These are phyloP conservation scores for Russula sp. DNA, from an alignment of 768 basidiomycete genomes.

Conservation along the genomic window DNA sequence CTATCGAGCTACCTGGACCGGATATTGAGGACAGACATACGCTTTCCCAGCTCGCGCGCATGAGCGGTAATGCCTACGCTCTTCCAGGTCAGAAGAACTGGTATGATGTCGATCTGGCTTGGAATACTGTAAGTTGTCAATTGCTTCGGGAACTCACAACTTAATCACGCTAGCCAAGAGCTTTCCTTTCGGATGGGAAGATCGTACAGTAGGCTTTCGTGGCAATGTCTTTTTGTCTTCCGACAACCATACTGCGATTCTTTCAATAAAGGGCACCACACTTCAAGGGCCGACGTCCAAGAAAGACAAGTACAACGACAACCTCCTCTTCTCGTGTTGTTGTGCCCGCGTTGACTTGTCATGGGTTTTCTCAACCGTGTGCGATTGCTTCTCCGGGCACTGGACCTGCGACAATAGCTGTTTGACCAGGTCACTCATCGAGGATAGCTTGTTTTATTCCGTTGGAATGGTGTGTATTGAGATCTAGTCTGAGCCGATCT, in stretches of 20 bases:
- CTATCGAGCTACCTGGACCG: conserved; percentile 57
- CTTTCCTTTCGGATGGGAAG: conserved; percentile 76
- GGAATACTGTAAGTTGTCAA: conserved; percentile 44
- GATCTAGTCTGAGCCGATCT: not conserved
- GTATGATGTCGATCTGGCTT: conserved; percentile 72
- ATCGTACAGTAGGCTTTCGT: conserved; percentile 64
- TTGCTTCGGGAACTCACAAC: not conserved
- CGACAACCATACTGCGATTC: conserved; percentile 74
- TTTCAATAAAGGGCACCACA: conserved; percentile 89
- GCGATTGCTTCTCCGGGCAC: conserved; percentile 70
- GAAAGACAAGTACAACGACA: conserved; percentile 92
- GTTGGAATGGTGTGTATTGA: conserved; percentile 62
- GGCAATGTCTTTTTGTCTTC: conserved; percentile 82
- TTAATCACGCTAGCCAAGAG: conserved; percentile 37
- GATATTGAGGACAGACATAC: conserved; percentile 77
- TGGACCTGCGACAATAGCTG: conserved; percentile 77
- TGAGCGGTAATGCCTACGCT: conserved; percentile 87
- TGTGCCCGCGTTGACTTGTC: conserved; percentile 85
- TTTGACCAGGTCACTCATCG: conserved; percentile 71
- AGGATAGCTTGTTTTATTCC: conserved; percentile 91
- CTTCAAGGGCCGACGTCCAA: conserved; percentile 78
- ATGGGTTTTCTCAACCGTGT: conserved; percentile 81
- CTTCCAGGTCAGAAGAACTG: conserved; percentile 62
- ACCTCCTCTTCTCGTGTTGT: conserved; percentile 84
- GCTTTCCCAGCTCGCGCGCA: conserved; percentile 71